Evolutionary conservation across 2,329 filamentous ascomycete genomes (phyloP).

Genomic region (Hymenoscyphus occultus): DNA sequence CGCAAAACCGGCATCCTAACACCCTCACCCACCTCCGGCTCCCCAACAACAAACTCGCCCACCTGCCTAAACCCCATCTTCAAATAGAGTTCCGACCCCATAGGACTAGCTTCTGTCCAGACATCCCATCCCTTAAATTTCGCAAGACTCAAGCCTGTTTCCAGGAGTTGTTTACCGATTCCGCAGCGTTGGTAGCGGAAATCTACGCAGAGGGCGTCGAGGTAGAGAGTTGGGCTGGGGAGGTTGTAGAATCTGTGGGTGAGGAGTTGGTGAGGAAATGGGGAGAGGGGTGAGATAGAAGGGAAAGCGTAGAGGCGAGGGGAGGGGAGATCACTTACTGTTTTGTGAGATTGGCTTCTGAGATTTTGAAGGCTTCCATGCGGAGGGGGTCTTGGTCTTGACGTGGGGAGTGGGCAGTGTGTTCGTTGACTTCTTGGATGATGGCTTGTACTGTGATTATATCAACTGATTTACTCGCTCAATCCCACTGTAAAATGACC

Average conservation of each 20-base stretch:
- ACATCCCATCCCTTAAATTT: background rate
- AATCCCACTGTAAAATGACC: too few relatives aligned
- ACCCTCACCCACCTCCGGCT: background rate
- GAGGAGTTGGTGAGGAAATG: background rate
- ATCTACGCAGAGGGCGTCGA: background rate
- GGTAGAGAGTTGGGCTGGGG: background rate
- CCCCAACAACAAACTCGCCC: background rate
- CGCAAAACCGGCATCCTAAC: background rate
- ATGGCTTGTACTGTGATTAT: background rate
- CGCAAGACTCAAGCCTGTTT: background rate
- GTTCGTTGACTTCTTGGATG: background rate
- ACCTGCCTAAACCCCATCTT: background rate
- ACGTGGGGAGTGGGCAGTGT: background rate
- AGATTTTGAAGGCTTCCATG: background rate
- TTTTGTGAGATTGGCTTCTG: background rate
- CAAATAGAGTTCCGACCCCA: background rate
- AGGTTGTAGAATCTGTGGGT: background rate
- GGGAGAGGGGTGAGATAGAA: background rate
- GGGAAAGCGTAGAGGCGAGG: too few relatives aligned
- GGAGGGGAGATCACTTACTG: background rate
- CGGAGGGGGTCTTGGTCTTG: background rate
- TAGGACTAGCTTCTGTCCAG: slow-evolving; percentile 5
- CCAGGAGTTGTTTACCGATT: background rate
- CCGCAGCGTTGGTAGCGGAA: background rate
- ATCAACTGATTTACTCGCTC: background rate